phyloP scores from a whole-genome alignment of 164 flowering plant species.

The Piper longum region DNA sequence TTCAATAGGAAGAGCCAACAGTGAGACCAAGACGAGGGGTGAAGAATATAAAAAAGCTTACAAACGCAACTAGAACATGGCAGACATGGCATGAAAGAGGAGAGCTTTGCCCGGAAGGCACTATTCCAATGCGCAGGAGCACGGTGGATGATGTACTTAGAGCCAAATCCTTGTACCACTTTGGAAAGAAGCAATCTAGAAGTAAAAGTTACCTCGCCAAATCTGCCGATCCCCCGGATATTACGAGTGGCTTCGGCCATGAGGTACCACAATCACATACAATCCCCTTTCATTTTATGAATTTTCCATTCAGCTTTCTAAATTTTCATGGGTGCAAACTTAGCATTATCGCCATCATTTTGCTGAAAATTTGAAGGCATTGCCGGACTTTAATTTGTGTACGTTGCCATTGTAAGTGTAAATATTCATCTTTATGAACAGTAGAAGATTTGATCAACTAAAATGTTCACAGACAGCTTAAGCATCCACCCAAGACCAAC shows the following conservation, averaged over 20 bases:
- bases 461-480: not conserved
- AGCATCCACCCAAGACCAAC: no score
- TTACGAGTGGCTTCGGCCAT: slow-evolving; percentile 77
- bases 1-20: not conserved
- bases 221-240: slow-evolving; percentile 57
- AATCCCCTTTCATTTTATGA: not conserved
- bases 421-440: no score
- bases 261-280: slow-evolving; percentile 38
- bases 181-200: slow-evolving; percentile 48
- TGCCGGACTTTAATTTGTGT: not conserved
- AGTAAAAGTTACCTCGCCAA: slow-evolving; percentile 6
- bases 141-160: slow-evolving; percentile 65
- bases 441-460: no score
- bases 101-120: slow-evolving; percentile 75
- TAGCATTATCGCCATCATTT: not conserved
- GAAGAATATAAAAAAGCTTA: slow-evolving; percentile 4
- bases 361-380: not conserved
- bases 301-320: not conserved
- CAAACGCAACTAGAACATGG: slow-evolving; percentile 30
- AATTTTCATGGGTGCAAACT: not conserved
- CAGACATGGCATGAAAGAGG: slow-evolving; percentile 84
- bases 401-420: not conserved
- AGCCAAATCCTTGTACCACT: slow-evolving; percentile 76
- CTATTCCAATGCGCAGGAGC: slow-evolving; percentile 76
- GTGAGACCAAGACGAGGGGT: not conserved